Conservation (phyloP, 768 basidiomycete genomes). For the Xerocomellus dryophilus region DNA sequence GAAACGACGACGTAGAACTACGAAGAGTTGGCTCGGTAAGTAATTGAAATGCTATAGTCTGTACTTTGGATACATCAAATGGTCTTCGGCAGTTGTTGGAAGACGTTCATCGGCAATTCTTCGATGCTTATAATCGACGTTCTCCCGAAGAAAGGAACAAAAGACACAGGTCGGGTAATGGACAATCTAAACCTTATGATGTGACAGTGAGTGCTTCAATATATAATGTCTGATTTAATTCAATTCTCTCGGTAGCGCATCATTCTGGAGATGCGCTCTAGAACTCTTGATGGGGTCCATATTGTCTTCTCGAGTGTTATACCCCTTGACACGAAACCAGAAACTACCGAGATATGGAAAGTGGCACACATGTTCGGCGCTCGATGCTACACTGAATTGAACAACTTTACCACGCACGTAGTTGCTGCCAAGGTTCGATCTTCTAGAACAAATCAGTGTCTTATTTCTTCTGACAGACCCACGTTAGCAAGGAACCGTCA, state of each 20-base stretch:
- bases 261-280: conserved; percentile 74
- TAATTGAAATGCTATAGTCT: not conserved
- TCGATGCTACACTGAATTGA: conserved; percentile 67
- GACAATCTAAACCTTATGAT: conserved; percentile 50
- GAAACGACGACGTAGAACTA: conserved; percentile 85
- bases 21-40: conserved; percentile 70
- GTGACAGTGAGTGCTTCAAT: conserved; percentile 61
- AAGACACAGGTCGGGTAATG: conserved; percentile 24
- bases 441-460: not conserved
- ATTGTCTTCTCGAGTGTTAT: conserved; percentile 95
- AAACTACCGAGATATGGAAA: conserved; percentile 81
- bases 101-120: conserved; percentile 78
- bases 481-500: conserved; percentile 79
- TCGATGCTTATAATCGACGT: conserved; percentile 55
- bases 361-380: conserved; percentile 89
- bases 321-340: conserved; percentile 79
- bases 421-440: conserved; percentile 78
- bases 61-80: not conserved
- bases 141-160: conserved; percentile 28
- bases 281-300: conserved; percentile 74
- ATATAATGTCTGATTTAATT: not conserved
- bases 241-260: conserved; percentile 54
- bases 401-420: conserved; percentile 74
- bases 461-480: conserved; percentile 4
- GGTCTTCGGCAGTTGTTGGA: conserved; percentile 59